Evolutionary conservation across 2,329 filamentous ascomycete genomes (phyloP).

Genomic region (Verticillium longisporum): DNA sequence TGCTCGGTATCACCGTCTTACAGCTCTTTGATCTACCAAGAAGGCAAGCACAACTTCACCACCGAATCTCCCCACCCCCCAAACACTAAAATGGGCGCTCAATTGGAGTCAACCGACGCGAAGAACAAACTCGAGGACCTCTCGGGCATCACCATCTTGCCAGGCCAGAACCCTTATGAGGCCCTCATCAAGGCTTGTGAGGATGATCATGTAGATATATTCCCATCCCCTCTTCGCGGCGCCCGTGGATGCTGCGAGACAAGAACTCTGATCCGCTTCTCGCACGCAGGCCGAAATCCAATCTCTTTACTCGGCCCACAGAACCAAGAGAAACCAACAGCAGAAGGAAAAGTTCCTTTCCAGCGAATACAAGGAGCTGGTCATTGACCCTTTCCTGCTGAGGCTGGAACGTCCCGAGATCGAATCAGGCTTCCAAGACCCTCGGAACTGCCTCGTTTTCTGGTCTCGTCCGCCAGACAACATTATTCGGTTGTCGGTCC

Average conservation of each 20-base stretch:
- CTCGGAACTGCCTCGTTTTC: slow-evolving; percentile 75
- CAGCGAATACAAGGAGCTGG: slow-evolving; percentile 60
- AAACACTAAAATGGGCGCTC: slow-evolving; percentile 22
- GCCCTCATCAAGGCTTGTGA: slow-evolving; percentile 63
- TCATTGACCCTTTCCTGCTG: slow-evolving; percentile 68
- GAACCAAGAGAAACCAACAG: slow-evolving; percentile 66
- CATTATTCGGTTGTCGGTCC: slow-evolving; percentile 58
- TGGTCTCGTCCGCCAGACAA: slow-evolving; percentile 78
- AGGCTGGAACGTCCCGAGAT: slow-evolving; percentile 58
- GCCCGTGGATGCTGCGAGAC: neutral
- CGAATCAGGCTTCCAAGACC: slow-evolving; percentile 65
- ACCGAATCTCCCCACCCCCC: neutral
- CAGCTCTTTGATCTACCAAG: neutral
- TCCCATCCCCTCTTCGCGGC: neutral
- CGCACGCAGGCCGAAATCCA: slow-evolving; percentile 59
- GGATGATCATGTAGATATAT: slow-evolving; percentile 53
- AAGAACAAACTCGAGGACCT: slow-evolving; percentile 48
- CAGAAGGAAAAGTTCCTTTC: slow-evolving; percentile 70
- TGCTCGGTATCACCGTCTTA: neutral
- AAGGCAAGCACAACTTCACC: neutral
- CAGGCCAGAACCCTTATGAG: slow-evolving; percentile 68
- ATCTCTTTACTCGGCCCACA: slow-evolving; percentile 65
- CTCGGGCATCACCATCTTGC: slow-evolving; percentile 40
- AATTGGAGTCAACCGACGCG: slow-evolving; percentile 31
- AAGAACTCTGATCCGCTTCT: neutral